These are phyloP conservation scores for Yamadazyma phyllophila DNA, from an alignment of 805 yeast genomes.

Conservation along the genomic window DNA sequence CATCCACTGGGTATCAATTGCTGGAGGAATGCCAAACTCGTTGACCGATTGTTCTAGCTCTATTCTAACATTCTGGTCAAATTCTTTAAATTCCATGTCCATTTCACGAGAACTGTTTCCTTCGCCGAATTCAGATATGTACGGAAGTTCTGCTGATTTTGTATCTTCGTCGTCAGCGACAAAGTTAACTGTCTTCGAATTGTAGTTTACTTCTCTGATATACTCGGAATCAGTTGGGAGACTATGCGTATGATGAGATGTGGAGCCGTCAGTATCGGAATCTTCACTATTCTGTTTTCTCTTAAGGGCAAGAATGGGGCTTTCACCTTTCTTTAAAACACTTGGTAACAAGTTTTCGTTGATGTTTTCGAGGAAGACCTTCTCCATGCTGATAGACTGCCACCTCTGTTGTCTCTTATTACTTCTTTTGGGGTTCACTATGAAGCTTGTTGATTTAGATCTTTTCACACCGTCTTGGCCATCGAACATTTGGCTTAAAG, in stretches of 20 bases:
- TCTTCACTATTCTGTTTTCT: slow-evolving; percentile 14
- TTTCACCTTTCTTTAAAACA: slow-evolving; percentile 30
- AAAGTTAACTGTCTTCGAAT: neutral
- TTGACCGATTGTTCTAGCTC: slow-evolving; percentile 1
- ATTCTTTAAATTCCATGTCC: slow-evolving; percentile 17
- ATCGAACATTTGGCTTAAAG: slow-evolving; percentile 3
- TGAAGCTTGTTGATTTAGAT: slow-evolving; percentile 23
- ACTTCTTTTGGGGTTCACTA: slow-evolving; percentile 11
- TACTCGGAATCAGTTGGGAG: slow-evolving; percentile 1
- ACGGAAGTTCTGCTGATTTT: slow-evolving; percentile 16
- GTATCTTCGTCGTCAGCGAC: slow-evolving; percentile 1
- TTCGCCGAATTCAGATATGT: slow-evolving; percentile 25
- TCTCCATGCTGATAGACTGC: slow-evolving; percentile 30
- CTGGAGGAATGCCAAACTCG: slow-evolving; percentile 6
- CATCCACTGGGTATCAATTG: slow-evolving; percentile 13
- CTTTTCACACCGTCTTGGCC: slow-evolving; percentile 17
- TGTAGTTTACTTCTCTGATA: neutral
- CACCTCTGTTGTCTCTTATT: slow-evolving; percentile 19
- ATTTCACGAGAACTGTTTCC: neutral
- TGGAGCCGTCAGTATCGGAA: neutral
- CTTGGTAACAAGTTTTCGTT: slow-evolving; percentile 33
- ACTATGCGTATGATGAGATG: neutral
- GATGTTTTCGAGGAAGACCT: slow-evolving; percentile 25
- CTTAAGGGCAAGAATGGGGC: slow-evolving; percentile 28
- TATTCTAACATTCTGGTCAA: slow-evolving; percentile 21